phyloP scores from a whole-genome alignment of 2,329 filamentous ascomycete species.

The Penicillium sp. region DNA sequence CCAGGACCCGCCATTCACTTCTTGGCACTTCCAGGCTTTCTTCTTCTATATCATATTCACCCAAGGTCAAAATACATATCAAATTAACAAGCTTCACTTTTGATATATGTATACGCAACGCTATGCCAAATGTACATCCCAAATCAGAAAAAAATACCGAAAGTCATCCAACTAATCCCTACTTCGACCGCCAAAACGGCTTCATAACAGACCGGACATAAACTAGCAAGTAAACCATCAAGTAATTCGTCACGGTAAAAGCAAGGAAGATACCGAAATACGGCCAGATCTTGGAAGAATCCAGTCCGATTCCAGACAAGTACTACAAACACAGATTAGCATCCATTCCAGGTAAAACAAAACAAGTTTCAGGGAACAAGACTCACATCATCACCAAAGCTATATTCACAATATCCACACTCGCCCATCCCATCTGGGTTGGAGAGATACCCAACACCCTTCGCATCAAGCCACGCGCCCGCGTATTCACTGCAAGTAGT shows the following conservation, averaged over 20 bases:
- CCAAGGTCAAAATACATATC: background rate
- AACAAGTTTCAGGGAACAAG: background rate
- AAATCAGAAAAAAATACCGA: background rate
- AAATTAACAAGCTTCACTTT: background rate
- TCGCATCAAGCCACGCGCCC: constrained; percentile 62
- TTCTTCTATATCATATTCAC: too few relatives aligned
- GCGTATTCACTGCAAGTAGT: constrained; percentile 74
- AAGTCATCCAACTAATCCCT: constrained; percentile 11
- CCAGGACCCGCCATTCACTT: too few relatives aligned
- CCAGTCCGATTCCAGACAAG: constrained; percentile 30
- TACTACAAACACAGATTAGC: constrained; percentile 25
- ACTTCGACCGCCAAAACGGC: constrained; percentile 27
- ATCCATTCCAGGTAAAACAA: background rate
- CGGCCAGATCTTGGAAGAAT: constrained; percentile 36
- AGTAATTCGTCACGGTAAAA: constrained; percentile 36
- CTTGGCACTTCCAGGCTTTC: too few relatives aligned
- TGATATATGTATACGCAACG: background rate
- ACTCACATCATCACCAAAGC: constrained; percentile 35
- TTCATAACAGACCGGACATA: constrained; percentile 37
- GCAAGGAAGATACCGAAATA: constrained; percentile 38
- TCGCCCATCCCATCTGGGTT: constrained; percentile 58
- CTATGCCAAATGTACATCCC: background rate
- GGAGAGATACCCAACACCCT: constrained; percentile 70
- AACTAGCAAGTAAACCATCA: constrained; percentile 38
- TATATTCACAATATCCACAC: constrained; percentile 81